These are phyloP conservation scores for Paramecium primaurelia DNA, from an alignment of 73 alveolate species.

Conservation along the genomic window DNA sequence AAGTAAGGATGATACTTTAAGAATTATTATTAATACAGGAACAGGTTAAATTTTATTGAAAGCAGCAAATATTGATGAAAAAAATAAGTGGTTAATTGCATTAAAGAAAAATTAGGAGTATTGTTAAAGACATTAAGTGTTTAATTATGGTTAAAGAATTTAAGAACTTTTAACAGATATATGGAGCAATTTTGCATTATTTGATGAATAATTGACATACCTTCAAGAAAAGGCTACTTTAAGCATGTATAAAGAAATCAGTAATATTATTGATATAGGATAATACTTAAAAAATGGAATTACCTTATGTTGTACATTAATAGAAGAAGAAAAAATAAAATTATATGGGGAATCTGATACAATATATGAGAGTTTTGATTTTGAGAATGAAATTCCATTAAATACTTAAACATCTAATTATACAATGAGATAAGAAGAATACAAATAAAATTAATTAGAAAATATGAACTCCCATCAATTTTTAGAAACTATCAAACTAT, in stretches of 20 bases:
- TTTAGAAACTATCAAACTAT: not conserved
- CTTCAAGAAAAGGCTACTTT: not conserved
- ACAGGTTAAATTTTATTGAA: conserved; percentile 4
- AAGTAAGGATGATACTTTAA: conserved; percentile 54
- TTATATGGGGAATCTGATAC: conserved; percentile 19
- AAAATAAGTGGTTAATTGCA: conserved; percentile 38
- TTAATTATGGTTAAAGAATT: not conserved
- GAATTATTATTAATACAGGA: conserved; percentile 55
- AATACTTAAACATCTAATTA: not conserved
- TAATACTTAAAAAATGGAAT: not conserved
- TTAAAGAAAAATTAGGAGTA: conserved; percentile 12
- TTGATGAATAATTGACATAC: conserved; percentile 43
- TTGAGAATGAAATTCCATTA: conserved; percentile 10
- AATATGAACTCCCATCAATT: not conserved
- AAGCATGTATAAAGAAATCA: not conserved
- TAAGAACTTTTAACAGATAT: not conserved
- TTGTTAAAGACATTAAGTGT: not conserved
- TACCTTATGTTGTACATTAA: not conserved
- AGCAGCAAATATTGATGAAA: conserved; percentile 31
- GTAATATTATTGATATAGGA: not conserved
- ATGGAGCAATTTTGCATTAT: conserved; percentile 11
- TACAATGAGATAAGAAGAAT: not conserved
- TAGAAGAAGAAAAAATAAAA: conserved; percentile 36
- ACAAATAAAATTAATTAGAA: not conserved
- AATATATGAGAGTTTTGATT: conserved; percentile 11